Percentiles rank a stretch among this genome's conserved stretches.
Conservation (phyloP, 139 green algal species). For the Chlamydomonas incerta region DNA sequence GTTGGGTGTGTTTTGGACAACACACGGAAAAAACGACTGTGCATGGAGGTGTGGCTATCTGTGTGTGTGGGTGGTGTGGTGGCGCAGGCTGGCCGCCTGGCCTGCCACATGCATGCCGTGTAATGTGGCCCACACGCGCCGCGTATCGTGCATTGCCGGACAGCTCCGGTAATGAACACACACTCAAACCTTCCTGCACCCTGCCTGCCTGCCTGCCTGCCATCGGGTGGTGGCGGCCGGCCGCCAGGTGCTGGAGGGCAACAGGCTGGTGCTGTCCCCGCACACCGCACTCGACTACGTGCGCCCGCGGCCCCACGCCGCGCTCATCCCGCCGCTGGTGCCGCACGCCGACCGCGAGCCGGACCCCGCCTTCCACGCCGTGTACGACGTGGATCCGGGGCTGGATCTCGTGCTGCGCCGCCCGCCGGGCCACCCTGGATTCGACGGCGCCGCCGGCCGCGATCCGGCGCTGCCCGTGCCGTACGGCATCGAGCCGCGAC, state of each 20-base stretch:
- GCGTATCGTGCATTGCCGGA: too few relatives aligned
- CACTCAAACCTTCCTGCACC: too few relatives aligned
- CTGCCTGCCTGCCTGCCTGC: too few relatives aligned
- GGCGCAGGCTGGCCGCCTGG: too few relatives aligned
- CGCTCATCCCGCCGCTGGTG: slow-evolving; percentile 2
- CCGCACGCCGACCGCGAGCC: not conserved
- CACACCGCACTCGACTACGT: slow-evolving; percentile 24
- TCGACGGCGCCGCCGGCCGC: not conserved
- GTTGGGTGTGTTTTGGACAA: too few relatives aligned
- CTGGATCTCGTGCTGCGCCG: not conserved
- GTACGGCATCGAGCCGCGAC: not conserved
- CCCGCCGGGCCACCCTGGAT: not conserved
- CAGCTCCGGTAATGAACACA: too few relatives aligned
- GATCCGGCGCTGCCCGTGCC: not conserved
- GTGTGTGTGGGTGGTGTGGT: too few relatives aligned
- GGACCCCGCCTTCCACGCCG: not conserved
- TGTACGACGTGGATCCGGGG: slow-evolving; percentile 16
- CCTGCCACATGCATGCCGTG: too few relatives aligned
- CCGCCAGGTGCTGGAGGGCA: slow-evolving; percentile 32
- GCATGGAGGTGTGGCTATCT: too few relatives aligned
- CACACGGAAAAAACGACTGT: too few relatives aligned
- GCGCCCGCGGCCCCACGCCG: not conserved
- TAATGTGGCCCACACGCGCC: too few relatives aligned
- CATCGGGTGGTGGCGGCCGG: too few relatives aligned
- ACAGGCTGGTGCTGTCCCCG: slow-evolving; percentile 30